phyloP scores from a whole-genome alignment of 805 yeast species.

The Blastobotrys robertii region DNA sequence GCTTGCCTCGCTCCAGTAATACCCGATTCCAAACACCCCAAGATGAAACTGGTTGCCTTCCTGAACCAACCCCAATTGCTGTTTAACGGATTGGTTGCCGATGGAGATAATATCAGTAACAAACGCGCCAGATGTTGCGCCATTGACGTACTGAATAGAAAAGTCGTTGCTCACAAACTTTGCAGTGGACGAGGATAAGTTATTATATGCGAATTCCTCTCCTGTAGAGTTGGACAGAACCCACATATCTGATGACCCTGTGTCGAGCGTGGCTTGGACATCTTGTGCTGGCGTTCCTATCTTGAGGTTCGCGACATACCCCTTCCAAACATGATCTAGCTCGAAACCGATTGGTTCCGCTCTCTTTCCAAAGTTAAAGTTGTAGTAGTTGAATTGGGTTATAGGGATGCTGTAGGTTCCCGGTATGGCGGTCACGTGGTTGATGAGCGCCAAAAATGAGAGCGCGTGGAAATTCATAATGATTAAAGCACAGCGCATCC shows the following conservation, averaged over 20 bases:
- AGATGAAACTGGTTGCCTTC: slow-evolving; percentile 4
- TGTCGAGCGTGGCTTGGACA: slow-evolving; percentile 49
- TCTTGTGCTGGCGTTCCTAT: slow-evolving; percentile 47
- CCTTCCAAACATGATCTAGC: no score
- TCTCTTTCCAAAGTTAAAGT: neutral
- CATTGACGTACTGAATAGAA: slow-evolving; percentile 85
- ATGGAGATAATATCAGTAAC: slow-evolving; percentile 61
- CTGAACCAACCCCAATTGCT: slow-evolving; percentile 46
- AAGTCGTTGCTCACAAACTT: slow-evolving; percentile 76
- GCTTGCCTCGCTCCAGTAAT: slow-evolving; percentile 24
- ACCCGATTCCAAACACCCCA: slow-evolving; percentile 29
- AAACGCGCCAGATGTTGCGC: slow-evolving; percentile 76
- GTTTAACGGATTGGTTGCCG: slow-evolving; percentile 61
- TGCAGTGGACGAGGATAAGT: slow-evolving; percentile 49
- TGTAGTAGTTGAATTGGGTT: no score
- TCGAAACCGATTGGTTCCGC: no score
- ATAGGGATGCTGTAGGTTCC: no score
- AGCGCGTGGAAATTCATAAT: no score
- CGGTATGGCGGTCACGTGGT: no score
- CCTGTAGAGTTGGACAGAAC: slow-evolving; percentile 8
- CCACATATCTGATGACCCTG: slow-evolving; percentile 68
- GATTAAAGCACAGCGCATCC: no score
- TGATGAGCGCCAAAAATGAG: no score
- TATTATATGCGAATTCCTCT: slow-evolving; percentile 6
- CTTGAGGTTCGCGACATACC: slow-evolving; percentile 10